Percentiles rank a stretch among this genome's conserved stretches.
Evolutionary conservation across 306 rosid genomes (phyloP).

Genomic region (Quillaja saponaria): DNA sequence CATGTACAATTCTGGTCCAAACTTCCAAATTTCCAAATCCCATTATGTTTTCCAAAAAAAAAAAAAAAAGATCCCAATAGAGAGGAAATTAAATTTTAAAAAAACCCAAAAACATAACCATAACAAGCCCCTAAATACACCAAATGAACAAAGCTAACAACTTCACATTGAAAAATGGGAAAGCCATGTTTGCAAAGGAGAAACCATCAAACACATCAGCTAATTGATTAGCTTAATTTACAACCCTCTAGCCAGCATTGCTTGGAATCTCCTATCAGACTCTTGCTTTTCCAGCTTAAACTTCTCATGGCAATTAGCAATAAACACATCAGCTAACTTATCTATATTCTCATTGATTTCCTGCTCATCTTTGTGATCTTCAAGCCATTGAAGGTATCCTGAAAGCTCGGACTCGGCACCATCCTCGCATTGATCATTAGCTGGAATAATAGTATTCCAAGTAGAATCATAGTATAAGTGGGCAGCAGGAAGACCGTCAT

Average conservation of each 20-base stretch:
- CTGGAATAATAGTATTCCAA: conserved; percentile 38
- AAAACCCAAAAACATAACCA: conserved; percentile 8
- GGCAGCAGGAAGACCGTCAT: conserved; percentile 33
- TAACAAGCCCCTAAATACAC: conserved; percentile 27
- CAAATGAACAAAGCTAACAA: conserved; percentile 24
- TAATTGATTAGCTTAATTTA: conserved; percentile 7
- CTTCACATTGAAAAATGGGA: conserved; percentile 21
- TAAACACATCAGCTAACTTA: conserved; percentile 71
- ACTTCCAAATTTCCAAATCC: too few species aligned
- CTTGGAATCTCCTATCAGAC: conserved; percentile 76
- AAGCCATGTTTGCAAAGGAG: conserved; percentile 14
- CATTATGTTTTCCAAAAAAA: conserved; percentile 5
- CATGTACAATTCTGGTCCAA: conserved; percentile 50
- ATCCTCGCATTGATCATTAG: conserved; percentile 24
- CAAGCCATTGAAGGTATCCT: conserved; percentile 84
- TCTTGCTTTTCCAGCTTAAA: conserved; percentile 86
- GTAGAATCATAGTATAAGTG: conserved; percentile 46
- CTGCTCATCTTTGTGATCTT: conserved; percentile 36
- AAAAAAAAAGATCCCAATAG: background rate
- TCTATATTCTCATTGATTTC: conserved; percentile 65
- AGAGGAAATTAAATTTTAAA: conserved; percentile 26
- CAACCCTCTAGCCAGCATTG: conserved; percentile 68
- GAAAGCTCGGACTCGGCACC: conserved; percentile 50
- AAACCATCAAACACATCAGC: background rate
- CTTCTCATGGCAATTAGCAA: conserved; percentile 74